Evolutionary conservation across 1,284 basidiomycete genomes (phyloP).

Genomic region (Hymenochaete sp.): DNA sequence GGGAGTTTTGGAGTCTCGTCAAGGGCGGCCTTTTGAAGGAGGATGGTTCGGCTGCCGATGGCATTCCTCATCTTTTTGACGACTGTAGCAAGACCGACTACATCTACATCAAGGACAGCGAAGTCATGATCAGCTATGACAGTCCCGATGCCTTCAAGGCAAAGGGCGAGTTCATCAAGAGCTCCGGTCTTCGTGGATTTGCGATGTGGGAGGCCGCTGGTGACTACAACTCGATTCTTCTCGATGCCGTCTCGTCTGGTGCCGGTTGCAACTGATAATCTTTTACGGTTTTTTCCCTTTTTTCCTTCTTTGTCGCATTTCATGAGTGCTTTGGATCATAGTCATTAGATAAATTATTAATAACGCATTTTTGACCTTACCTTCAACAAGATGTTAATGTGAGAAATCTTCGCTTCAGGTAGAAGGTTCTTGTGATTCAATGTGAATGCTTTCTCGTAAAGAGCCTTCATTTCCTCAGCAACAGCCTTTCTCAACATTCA

Average conservation of each 20-base stretch:
- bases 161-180: constrained; percentile 53
- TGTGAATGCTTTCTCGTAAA: too few relatives aligned
- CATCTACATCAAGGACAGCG: constrained; percentile 45
- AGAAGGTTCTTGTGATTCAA: too few relatives aligned
- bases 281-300: too few relatives aligned
- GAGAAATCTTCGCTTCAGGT: too few relatives aligned
- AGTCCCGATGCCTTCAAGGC: constrained; percentile 45
- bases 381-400: too few relatives aligned
- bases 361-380: too few relatives aligned
- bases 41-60: constrained; percentile 41
- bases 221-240: constrained; percentile 47
- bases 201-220: constrained; percentile 58
- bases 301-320: too few relatives aligned
- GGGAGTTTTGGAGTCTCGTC: constrained; percentile 51
- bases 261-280: too few relatives aligned
- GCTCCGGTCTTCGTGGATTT: constrained; percentile 46
- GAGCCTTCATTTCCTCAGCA: too few relatives aligned
- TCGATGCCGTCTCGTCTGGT: constrained; percentile 54
- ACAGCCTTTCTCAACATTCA: too few relatives aligned
- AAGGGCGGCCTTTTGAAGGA: constrained; percentile 41
- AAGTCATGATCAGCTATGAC: constrained; percentile 56
- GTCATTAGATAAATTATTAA: too few relatives aligned
- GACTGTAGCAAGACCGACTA: constrained; percentile 63
- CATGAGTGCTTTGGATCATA: too few relatives aligned
- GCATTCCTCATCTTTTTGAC: constrained; percentile 48